Base-by-base conservation (phyloP, 441 rosid species). In the Brassica hybrid region DNA sequence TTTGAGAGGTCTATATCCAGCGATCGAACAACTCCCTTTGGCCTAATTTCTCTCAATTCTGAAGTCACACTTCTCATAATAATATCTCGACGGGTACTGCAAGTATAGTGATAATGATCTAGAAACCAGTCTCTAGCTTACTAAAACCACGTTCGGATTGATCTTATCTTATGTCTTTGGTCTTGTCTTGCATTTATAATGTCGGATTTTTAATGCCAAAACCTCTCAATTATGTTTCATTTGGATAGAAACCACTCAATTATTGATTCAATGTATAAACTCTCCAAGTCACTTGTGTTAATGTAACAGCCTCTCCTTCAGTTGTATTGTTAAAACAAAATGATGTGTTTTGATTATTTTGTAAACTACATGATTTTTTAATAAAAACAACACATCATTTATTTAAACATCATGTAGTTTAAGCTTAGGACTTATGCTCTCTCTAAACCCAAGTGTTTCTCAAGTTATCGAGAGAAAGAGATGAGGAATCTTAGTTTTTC, bases 141-240 rank as follows among this genome's bases (percentile, higher is more conserved):
- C 34, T 30, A 30, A 30, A 30, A 30, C 7, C 34, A 30, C 34
- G 34, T 30, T 30, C 34, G 34, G 34, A 30, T 30, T 30, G 34
- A 30, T 30, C 34, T 30, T 30, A 30, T 30, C 34, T 1, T 36
- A 36, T 36, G 43, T 63, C 7, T 45, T 43, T 75, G 60, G 63
- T 30, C 62, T 43, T 75, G 68, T 68, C 43, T 36, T 36, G 43
- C 43, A 36, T 30, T 30, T 30, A 30, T 30, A 30, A 30, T 30
- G 34, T 30, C 34, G 41, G 3, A 8, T 8, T 36, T 36, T 8
- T 36, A 36, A 36, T 36, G 41, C 41, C 41, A 36, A 36, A 36
- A 36, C 11, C 41, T 8, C 41, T 36, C 41, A 36, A 36, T 36
- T 36, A 36, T 36, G 41, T 36, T 36, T 36, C 41, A 36, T 36